phyloP scores from a whole-genome alignment of 192 early-diverging fungal species.

The Martensiomyces pterosporus region DNA sequence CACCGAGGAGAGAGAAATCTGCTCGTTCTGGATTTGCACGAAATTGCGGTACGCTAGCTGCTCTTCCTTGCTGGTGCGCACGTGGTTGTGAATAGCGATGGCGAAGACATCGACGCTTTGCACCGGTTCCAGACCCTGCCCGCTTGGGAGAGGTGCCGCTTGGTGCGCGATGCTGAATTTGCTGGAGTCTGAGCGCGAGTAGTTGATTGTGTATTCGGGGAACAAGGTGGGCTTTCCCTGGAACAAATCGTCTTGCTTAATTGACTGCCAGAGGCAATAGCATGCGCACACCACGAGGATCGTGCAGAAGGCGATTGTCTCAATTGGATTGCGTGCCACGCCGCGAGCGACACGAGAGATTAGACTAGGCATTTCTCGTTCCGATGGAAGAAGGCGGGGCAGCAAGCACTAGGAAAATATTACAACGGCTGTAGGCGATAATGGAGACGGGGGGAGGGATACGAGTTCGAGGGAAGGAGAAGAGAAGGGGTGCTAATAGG shows the following conservation, averaged over 20 bases:
- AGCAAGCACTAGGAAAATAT: too few relatives aligned
- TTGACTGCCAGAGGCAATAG: conserved; percentile 69
- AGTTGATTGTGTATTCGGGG: conserved; percentile 21
- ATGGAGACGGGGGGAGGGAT: too few relatives aligned
- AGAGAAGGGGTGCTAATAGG: too few relatives aligned
- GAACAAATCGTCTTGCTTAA: conserved; percentile 64
- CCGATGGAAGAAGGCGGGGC: too few relatives aligned
- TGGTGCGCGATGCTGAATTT: conserved; percentile 16
- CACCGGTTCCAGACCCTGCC: too few relatives aligned
- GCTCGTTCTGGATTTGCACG: conserved; percentile 9
- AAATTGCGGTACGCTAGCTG: conserved; percentile 37
- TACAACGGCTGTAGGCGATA: too few relatives aligned
- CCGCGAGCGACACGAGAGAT: conserved; percentile 48
- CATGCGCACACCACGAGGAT: conserved; percentile 73
- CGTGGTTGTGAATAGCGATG: conserved; percentile 17
- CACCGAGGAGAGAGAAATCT: not conserved
- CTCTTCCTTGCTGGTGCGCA: conserved; percentile 10
- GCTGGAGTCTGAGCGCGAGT: conserved; percentile 11
- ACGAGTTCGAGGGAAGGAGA: too few relatives aligned
- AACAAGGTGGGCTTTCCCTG: conserved; percentile 22
- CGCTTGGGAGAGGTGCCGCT: too few relatives aligned
- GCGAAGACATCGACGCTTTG: conserved; percentile 30
- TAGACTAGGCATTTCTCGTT: conserved; percentile 23
- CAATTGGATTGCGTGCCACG: conserved; percentile 73
- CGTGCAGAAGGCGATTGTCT: conserved; percentile 67